phyloP scores from a whole-genome alignment of 192 early-diverging fungal species.

The Pilaira anomala region DNA sequence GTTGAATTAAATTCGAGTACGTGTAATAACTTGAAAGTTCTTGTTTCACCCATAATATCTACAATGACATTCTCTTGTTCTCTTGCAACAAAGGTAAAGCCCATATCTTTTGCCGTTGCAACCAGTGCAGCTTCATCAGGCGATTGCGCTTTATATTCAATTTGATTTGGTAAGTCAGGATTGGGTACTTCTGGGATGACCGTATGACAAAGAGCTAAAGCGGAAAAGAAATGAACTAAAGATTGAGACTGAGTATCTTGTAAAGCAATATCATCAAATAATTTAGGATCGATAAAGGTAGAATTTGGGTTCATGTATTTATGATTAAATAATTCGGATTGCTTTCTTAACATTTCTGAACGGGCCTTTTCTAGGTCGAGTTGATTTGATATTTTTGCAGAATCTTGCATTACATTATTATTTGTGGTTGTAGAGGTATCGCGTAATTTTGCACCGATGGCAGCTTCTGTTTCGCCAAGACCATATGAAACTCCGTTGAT shows the following conservation, averaged over 20 bases:
- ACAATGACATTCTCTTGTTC: slow-evolving; percentile 68
- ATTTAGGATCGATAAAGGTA: slow-evolving; percentile 64
- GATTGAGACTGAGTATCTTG: slow-evolving; percentile 23
- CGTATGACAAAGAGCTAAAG: slow-evolving; percentile 65
- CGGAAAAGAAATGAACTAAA: slow-evolving; percentile 51
- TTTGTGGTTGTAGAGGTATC: background rate
- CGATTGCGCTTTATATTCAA: slow-evolving; percentile 88
- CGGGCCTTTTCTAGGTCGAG: slow-evolving; percentile 39
- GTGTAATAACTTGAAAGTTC: slow-evolving; percentile 61
- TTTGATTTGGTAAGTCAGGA: slow-evolving; percentile 40
- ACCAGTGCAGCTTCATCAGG: slow-evolving; percentile 95
- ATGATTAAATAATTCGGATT: slow-evolving; percentile 53
- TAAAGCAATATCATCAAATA: slow-evolving; percentile 18
- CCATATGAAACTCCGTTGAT: slow-evolving; percentile 61
- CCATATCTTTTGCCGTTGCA: slow-evolving; percentile 76
- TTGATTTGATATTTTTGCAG: slow-evolving; percentile 5
- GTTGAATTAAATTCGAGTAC: slow-evolving; percentile 89
- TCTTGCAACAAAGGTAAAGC: slow-evolving; percentile 77
- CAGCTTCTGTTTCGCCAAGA: slow-evolving; percentile 52
- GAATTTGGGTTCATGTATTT: slow-evolving; percentile 59
- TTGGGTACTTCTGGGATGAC: slow-evolving; percentile 55
- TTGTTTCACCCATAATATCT: slow-evolving; percentile 71
- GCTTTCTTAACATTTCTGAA: slow-evolving; percentile 55
- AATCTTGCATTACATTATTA: background rate
- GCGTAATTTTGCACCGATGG: slow-evolving; percentile 40